Base-by-base conservation (phyloP, 495 filamentous ascomycete genomes). In the Lasiosphaeriaceae sp. region DNA sequence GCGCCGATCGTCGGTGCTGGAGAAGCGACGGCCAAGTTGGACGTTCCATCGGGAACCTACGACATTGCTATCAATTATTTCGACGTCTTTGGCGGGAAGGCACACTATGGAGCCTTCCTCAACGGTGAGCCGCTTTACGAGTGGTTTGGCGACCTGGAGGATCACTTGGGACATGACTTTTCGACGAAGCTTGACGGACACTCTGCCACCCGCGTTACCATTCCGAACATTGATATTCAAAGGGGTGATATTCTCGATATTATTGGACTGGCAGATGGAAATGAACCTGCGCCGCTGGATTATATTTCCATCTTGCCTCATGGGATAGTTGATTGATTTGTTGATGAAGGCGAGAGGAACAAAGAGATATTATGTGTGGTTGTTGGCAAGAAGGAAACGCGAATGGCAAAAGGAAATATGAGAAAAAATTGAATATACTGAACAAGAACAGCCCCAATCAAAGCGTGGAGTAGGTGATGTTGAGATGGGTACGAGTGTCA, bases 51-150 rank as follows among this genome's bases (percentile, higher is more conserved):
- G 0, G 85, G 86, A 0, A 77, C 60, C 24, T 89, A 88, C 54
- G 79, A 86, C 59, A 23, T 90, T 6, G 84, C 80, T 0, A 76
- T 90, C 8, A 84, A 84, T 52, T 89, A 89, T 64, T 89, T 79
- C 59, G 86, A 90, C 61, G 57, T 83, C 23, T 72, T 75, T 24
- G 77, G 78, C 5, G 86, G 85, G 73, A 83, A 12, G 65, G 72
- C 48, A 20, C 37, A 59, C 21, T 89, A 78, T 65, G 68, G 77
- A 55, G 47, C 84, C 2, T 82, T 67, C 52, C 52, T 87, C 23
- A 83, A 84, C 58, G 70, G 79, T 50, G 63, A 67, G 19, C 63
- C 66, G 14, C 54, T 88, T 16, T 82, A 84, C 1, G 61, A 72
- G 34, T 88, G 84, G 85, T 66, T 71, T 29, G 84, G 84, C 0